Evolutionary conservation across 345 rosid species (phyloP), one percentile per base, ranked within the genome.

Genomic region (Pseudoturritis turrita): DNA sequence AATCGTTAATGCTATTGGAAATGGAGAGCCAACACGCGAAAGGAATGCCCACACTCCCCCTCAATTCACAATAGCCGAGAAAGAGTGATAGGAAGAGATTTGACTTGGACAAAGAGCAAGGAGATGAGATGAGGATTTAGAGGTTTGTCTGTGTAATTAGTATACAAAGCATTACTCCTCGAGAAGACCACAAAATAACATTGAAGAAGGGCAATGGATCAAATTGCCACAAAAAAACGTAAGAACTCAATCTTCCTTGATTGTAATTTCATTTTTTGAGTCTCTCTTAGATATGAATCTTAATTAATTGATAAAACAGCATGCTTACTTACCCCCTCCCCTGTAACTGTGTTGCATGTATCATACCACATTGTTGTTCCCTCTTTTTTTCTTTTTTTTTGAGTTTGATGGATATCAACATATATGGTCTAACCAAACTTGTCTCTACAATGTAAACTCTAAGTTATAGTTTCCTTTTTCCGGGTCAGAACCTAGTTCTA

Each of bases 1-100:
- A 90, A 72, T 95, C 99, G 4, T 45, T 95, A 76, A 89, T 95
- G 99, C 82, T 78, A 72, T 87, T 88, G 7, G 98, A 92, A 84
- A 87, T 92, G 97, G 98, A 90, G 83, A 86, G 98, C 79, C 96
- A 95, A 59, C 99, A 90, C 11, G 98, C 94, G 0, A 92, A 95
- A 81, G 96, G 90, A 71, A 76, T 91, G 78, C 82, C 96, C n/a
- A 85, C 98, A 2, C 78, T 81, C 37, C 93, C 96, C 10, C 77
- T 80, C 8, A 88, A 85, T 81, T 85, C 92, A 33, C 83, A 66
- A 40, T 89, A 83, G 79, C 45, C 37, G 60, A 37, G 70, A 61
- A 62, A 36, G 39, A 65, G 3, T 37, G 14, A 47, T 40, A 45
- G 58, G 50, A 55, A 44, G 43, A 55, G 43, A 52, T 62, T 54